These are phyloP conservation scores for Talaromyces sp. DNA, from an alignment of 2,329 filamentous ascomycete genomes.

Conservation along the genomic window DNA sequence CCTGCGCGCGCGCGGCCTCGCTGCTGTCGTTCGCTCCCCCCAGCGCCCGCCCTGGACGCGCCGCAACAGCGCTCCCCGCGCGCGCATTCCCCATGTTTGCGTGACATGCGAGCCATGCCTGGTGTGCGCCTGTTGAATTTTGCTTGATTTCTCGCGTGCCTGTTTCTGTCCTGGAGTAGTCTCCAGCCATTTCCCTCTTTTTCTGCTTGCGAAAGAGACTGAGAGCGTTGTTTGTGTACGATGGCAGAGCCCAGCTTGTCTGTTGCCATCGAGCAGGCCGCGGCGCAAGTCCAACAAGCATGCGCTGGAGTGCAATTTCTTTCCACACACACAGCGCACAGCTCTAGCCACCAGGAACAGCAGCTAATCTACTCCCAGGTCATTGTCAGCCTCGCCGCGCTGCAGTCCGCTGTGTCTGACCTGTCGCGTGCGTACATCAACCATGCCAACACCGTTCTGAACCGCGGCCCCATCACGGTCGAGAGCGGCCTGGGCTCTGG, in stretches of 20 bases:
- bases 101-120: neutral
- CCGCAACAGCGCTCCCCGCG: neutral
- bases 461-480: constrained; percentile 50
- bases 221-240: neutral
- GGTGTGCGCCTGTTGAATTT: neutral
- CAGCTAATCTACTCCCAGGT: constrained; percentile 51
- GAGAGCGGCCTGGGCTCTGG: constrained; percentile 44
- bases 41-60: neutral
- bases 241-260: neutral
- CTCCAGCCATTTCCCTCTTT: neutral
- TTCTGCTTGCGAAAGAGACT: neutral
- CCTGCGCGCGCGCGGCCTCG: neutral
- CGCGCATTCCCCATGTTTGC: neutral
- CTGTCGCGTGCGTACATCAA: constrained; percentile 81
- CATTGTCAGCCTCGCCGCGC: constrained; percentile 69
- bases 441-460: constrained; percentile 79
- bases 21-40: neutral
- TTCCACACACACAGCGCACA: neutral
- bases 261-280: constrained; percentile 2
- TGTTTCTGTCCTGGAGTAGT: neutral
- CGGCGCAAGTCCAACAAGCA: constrained; percentile 10
- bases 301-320: constrained; percentile 7
- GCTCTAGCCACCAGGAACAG: neutral
- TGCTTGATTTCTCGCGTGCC: neutral
- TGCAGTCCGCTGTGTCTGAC: constrained; percentile 72